These are phyloP conservation scores for Cercospora sojina DNA, from an alignment of 2,329 filamentous ascomycete genomes.

Conservation along the genomic window DNA sequence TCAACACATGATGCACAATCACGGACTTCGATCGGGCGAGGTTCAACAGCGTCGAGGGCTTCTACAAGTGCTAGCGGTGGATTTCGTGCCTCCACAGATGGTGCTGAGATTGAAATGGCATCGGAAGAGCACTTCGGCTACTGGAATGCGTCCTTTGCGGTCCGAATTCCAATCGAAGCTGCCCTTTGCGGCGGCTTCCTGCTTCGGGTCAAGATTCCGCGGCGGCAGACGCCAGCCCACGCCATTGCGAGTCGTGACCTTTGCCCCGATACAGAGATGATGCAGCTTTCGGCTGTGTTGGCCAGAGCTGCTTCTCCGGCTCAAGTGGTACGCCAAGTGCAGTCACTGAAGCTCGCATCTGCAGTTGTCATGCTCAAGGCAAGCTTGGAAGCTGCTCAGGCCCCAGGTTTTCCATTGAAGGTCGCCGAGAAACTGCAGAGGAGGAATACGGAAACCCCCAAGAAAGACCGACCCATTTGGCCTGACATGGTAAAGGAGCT, in stretches of 20 bases:
- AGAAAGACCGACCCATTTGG: constrained; percentile 16
- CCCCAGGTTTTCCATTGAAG: constrained; percentile 10
- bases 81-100: not conserved
- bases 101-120: constrained; percentile 23
- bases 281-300: not conserved
- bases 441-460: constrained; percentile 14
- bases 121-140: constrained; percentile 21
- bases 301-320: not conserved
- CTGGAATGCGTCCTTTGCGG: constrained; percentile 19
- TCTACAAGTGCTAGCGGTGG: not conserved
- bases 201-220: constrained; percentile 13
- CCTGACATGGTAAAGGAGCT: constrained; percentile 18
- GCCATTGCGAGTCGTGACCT: not conserved
- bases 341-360: not conserved
- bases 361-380: constrained; percentile 6
- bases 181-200: constrained; percentile 21
- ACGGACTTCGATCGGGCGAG: not conserved
- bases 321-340: not conserved
- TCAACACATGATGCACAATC: not conserved
- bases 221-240: not conserved
- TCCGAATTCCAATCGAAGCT: constrained; percentile 10
- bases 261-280: not conserved
- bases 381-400: constrained; percentile 10
- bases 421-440: constrained; percentile 14
- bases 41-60: not conserved